A percentile compares a stretch with the other conserved stretches of the same genome.
Evolutionary conservation across 2,329 filamentous ascomycete species (phyloP).

Genomic region (Colletotrichum gloeosporioides): DNA sequence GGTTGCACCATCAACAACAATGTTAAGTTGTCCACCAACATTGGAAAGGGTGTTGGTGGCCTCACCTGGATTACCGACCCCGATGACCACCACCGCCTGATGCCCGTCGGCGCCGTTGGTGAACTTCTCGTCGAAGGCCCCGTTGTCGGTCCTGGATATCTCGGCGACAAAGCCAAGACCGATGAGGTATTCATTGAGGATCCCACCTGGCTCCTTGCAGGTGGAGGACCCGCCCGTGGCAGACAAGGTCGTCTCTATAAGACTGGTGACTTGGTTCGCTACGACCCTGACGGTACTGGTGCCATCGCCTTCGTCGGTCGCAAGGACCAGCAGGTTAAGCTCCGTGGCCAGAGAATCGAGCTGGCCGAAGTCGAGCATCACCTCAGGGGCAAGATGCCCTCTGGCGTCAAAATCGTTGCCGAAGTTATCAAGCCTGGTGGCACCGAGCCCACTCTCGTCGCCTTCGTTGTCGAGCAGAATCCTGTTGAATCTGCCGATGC

Average conservation of each 20-base stretch:
- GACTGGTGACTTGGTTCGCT: slow-evolving; percentile 64
- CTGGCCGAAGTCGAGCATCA: slow-evolving; percentile 59
- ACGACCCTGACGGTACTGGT: slow-evolving; percentile 57
- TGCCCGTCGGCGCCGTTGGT: slow-evolving; percentile 54
- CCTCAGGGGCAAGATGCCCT: slow-evolving; percentile 48
- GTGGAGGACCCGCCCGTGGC: slow-evolving; percentile 43
- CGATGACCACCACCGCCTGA: slow-evolving; percentile 48
- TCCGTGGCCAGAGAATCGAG: slow-evolving; percentile 70
- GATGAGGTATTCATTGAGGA: slow-evolving; percentile 61
- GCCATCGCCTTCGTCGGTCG: slow-evolving; percentile 64
- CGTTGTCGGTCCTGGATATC: slow-evolving; percentile 67
- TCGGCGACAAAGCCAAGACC: slow-evolving; percentile 64
- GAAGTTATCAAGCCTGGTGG: slow-evolving; percentile 54
- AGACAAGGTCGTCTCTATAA: slow-evolving; percentile 57
- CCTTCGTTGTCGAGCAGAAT: slow-evolving; percentile 44
- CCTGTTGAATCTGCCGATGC: slow-evolving; percentile 26
- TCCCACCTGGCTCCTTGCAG: slow-evolving; percentile 55
- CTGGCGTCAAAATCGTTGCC: slow-evolving; percentile 47
- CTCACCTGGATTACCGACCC: slow-evolving; percentile 58
- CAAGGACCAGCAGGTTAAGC: slow-evolving; percentile 72
- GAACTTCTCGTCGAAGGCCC: slow-evolving; percentile 63
- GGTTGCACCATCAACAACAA: slow-evolving; percentile 54
- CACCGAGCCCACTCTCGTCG: slow-evolving; percentile 49
- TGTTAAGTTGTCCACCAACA: slow-evolving; percentile 46
- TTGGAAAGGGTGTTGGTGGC: slow-evolving; percentile 53